Base-by-base conservation (phyloP, 306 rosid species). In the Erythrophleum fordii region DNA sequence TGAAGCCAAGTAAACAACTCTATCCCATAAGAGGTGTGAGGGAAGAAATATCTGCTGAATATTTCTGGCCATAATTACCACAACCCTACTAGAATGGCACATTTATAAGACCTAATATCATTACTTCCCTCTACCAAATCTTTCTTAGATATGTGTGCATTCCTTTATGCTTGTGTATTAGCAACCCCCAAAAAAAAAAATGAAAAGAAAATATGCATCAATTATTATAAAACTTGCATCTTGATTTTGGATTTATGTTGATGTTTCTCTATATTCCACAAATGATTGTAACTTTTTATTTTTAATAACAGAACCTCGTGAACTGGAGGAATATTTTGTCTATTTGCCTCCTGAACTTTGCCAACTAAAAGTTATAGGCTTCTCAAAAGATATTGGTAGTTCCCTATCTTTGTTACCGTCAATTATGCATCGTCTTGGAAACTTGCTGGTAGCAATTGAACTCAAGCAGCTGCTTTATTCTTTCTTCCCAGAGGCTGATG, bases 361-460 rank as follows among this genome's bases (percentile, higher is more conserved):
- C 81, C 89, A 95, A 48, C 83, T 95, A 85, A 95, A 95, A 87
- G 80, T 95, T 81, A 66, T 84, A 35, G 97, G 98, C 70, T 95
- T 95, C 89, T 91, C 99, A 6, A 95, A 95, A 86, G 97, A 95
- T 77, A 87, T 95, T 23, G 99, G 98, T 29, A 95, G 99, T 86
- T 93, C 99, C 62, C 60, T 95, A 82, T 95, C 97, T 83, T 81
- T 95, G 86, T 85, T 95, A 81, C 99, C 99, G 56, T 95, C 99
- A 49, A 69, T 95, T 51, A 95, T 95, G 97, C 98, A 95, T 76
- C 99, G 94, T 77, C 91, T 95, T 66, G 97, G 88, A 86, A 95
- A 93, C 91, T 85, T 95, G 79, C 86, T 95, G 82, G 90, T 93
- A 37, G 99, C 99, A 77, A 87, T 95, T 60, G 98, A 95, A 80